Conservation (phyloP, 306 rosid genomes). For the Delonix regia region DNA sequence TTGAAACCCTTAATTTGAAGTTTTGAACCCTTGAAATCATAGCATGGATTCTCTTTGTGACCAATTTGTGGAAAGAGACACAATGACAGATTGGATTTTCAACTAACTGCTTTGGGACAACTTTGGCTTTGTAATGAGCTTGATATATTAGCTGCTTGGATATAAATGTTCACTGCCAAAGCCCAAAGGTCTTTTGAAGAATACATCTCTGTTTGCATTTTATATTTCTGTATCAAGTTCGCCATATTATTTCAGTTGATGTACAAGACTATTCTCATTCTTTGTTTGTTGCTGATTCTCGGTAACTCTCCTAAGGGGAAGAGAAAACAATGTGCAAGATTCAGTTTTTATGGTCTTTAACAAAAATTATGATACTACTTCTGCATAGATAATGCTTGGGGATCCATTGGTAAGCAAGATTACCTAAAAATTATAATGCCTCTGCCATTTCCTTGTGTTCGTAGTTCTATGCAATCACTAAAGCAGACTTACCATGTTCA, state of each 20-base stretch:
- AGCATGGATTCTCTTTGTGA: slow-evolving; percentile 13
- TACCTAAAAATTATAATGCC: neutral
- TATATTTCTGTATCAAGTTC: neutral
- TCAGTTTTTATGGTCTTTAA: slow-evolving; percentile 1
- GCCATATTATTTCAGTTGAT: neutral
- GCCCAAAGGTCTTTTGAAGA: slow-evolving; percentile 29
- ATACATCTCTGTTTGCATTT: neutral
- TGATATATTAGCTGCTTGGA: slow-evolving; percentile 18
- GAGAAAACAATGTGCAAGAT: neutral
- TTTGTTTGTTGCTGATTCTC: slow-evolving; percentile 5
- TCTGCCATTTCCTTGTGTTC: slow-evolving; percentile 5
- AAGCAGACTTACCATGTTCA: neutral
- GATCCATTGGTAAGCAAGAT: neutral
- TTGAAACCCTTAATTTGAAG: neutral
- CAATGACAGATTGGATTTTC: slow-evolving; percentile 3
- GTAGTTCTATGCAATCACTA: neutral
- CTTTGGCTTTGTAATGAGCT: slow-evolving; percentile 5
- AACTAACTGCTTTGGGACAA: neutral
- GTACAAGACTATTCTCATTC: neutral
- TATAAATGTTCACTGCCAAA: neutral
- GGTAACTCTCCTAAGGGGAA: neutral
- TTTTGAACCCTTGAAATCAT: neutral
- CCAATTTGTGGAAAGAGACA: neutral
- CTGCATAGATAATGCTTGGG: slow-evolving; percentile 4
- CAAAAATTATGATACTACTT: neutral